Evolutionary conservation across 192 early-diverging fungal genomes (phyloP).

Genomic region (Backusella macrospora): DNA sequence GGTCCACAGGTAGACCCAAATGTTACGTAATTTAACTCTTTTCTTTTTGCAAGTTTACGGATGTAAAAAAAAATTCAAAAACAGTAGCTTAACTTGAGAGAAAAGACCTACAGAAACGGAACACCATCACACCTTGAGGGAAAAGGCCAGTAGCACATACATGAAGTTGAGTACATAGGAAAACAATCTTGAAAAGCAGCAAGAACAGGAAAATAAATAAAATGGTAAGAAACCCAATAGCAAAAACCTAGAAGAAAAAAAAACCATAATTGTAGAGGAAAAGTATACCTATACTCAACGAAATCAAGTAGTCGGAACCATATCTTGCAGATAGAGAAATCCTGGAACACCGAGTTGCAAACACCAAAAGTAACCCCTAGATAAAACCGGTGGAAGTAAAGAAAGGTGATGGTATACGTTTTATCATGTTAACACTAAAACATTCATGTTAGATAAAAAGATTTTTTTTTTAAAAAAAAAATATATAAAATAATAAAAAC

Average conservation of each 20-base stretch:
- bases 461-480: too few species aligned
- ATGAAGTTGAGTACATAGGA: too few species aligned
- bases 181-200: too few species aligned
- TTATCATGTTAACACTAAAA: neutral
- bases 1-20: conserved; percentile 8
- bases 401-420: neutral
- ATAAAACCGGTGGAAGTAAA: neutral
- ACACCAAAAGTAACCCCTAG: too few species aligned
- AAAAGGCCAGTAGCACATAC: neutral
- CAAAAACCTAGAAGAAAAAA: too few species aligned
- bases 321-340: too few species aligned
- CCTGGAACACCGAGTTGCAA: too few species aligned
- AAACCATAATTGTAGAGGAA: too few species aligned
- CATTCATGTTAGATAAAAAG: conserved; percentile 5
- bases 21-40: neutral
- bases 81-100: neutral
- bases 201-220: too few species aligned
- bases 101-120: neutral
- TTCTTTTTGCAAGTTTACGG: conserved; percentile 13
- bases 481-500: neutral
- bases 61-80: neutral
- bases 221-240: too few species aligned
- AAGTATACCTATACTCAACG: too few species aligned
- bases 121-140: neutral
- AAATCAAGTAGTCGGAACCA: too few species aligned